Evolutionary conservation across 805 yeast species (phyloP).

Genomic region (Yueomyces sinensis): DNA sequence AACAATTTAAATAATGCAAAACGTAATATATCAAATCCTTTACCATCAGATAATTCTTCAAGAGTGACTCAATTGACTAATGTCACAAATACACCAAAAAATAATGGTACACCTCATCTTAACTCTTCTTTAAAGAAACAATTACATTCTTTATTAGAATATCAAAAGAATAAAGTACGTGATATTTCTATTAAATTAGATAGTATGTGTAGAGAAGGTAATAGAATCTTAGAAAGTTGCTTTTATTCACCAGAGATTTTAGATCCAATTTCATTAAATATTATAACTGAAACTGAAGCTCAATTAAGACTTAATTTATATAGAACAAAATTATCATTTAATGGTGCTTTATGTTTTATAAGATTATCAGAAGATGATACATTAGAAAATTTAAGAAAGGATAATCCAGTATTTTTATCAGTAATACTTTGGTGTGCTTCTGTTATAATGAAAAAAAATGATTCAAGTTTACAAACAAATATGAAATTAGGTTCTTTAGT

Average conservation of each 20-base stretch:
- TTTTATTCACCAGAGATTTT: slow-evolving; percentile 27
- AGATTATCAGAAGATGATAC: slow-evolving; percentile 32
- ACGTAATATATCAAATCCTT: no score
- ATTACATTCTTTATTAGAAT: slow-evolving; percentile 14
- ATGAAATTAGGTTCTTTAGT: slow-evolving; percentile 41
- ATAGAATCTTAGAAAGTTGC: slow-evolving; percentile 32
- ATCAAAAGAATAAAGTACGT: slow-evolving; percentile 24
- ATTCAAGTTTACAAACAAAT: slow-evolving; percentile 28
- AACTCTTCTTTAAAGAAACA: slow-evolving; percentile 10
- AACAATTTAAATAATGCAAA: neutral
- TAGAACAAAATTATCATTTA: slow-evolving; percentile 30
- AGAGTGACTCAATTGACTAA: no score
- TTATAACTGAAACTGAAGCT: slow-evolving; percentile 50
- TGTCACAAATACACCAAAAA: no score
- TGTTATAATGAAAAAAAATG: slow-evolving; percentile 24
- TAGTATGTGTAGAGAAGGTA: slow-evolving; percentile 32
- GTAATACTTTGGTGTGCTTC: slow-evolving; percentile 53
- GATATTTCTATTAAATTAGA: slow-evolving; percentile 29
- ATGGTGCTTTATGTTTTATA: slow-evolving; percentile 42
- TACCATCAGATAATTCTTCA: no score
- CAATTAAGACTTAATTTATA: slow-evolving; percentile 37
- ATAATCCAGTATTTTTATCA: slow-evolving; percentile 49
- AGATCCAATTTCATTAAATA: slow-evolving; percentile 47
- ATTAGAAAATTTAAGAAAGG: slow-evolving; percentile 34
- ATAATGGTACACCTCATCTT: slow-evolving; percentile 1